Base-by-base conservation (phyloP, 2,329 filamentous ascomycete genomes). In the Ophiocordyceps camponoti-saundersi region DNA sequence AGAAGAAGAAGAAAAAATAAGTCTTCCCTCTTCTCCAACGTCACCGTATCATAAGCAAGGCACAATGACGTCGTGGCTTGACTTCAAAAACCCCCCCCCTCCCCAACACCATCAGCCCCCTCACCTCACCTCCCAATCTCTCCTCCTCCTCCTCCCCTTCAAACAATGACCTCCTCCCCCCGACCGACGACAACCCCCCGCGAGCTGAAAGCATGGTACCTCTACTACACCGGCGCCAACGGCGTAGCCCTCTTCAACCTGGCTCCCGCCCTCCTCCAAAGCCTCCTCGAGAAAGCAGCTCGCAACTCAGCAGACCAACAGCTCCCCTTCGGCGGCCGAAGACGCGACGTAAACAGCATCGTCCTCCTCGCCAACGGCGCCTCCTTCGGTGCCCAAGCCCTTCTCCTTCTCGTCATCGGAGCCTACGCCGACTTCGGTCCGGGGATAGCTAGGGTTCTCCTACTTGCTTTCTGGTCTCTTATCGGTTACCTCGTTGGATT, bases 201-300 rank as follows among this genome's bases (percentile, higher is more conserved):
- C 30, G 57, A 59, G 23, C 55, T 57, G 7, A 48, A 52, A 44
- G 51, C 56, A 3, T 59, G 55, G 55, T 61, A 62, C 47, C 49
- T 53, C 32, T 82, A 82, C 60, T 82, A 82, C 56, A 71, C 82
- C 46, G 79, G 79, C 44, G 75, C 80, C 56, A 82, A 82, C 58
- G 79, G 79, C 6, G 69, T 70, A 50, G 70, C 70, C 10, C 65
- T 73, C 45, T 80, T 80, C 70, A 81, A 79, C 56, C 81, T 80
- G 56, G 77, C 70, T 3, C 76, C 76, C 1, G 79, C 77, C 2
- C 73, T 75, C 18, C 80, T 80, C 48, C 79, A 82, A 54, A 80
- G 81, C 53, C 61, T 82, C 10, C 64, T 82, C 23, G 72, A 68
- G 46, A 73, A 80, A 57, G 77, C 79, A 0, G 77, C 73, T 8